Evolutionary conservation across 129 eudicot species (phyloP), one percentile per base, ranked within the genome.

Genomic region (Centrapalus pauciflorus): DNA sequence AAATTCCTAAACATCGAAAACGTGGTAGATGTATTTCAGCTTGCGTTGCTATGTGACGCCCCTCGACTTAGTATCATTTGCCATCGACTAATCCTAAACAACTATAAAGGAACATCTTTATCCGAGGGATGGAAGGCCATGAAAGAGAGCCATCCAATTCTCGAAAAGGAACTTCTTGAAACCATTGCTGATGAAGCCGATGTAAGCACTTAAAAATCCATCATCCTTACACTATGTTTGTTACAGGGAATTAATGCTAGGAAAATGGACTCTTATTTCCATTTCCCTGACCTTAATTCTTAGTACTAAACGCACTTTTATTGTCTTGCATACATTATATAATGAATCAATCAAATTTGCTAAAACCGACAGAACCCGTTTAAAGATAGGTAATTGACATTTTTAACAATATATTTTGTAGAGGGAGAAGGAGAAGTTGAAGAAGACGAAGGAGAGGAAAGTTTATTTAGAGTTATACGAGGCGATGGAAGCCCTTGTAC

Each of bases 401-500:
- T 52, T 14, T 43, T 71, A 35, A 29, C 14, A 43, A 32, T 58
- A 24, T 24, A 27, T 43, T 48, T 49, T 77, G 24, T 80, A 94
- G 99, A 72, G 65, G 62, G 64, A 71, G 50, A 81, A 86, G 67
- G 88, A 75, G 70, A 75, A 79, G 66, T 63, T 14, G 26, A 86
- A 77, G 65, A 89, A 81, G 81, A 55, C 48, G 26, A 72, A 84
- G 0, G 99, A 89, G 63, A 65, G 95, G 61, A 86, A 79, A 56
- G 57, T 78, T 0, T 94, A 94, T 73, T 2, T 70, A 12, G 83
- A 94, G 27, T 46, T 94, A 49, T 82, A 94, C 29, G 99, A 94
- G 61, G 99, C 99, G 24, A 94, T 94, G 99, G 99, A 94, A 75
- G 96, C 97, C 29, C 84, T 94, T 34, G 97, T 94, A 73, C 99